Conservation (phyloP, 345 rosid species). For the Kandelia obovata region DNA sequence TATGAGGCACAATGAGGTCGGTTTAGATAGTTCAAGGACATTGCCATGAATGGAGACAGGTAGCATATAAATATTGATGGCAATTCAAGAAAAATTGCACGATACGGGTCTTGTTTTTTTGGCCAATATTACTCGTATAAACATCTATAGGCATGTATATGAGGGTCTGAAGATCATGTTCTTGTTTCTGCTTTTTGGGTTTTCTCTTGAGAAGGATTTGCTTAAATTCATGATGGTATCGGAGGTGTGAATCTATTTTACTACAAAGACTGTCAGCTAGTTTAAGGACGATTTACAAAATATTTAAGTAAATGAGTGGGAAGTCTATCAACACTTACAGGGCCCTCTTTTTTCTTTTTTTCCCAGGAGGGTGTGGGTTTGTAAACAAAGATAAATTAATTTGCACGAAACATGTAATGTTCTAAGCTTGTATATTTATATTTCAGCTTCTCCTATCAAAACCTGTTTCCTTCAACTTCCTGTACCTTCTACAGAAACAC, state of each 20-base stretch:
- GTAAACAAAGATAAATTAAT: too few relatives aligned
- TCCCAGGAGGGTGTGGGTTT: neutral
- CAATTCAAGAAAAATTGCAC: neutral
- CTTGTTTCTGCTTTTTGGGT: neutral
- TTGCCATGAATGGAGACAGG: conserved; percentile 30
- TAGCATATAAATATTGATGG: neutral
- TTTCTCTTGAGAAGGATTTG: neutral
- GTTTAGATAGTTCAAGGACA: conserved; percentile 36
- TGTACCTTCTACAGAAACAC: too few relatives aligned
- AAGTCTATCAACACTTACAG: neutral
- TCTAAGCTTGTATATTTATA: too few relatives aligned
- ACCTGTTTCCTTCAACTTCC: too few relatives aligned
- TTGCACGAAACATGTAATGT: too few relatives aligned
- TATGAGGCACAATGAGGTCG: conserved; percentile 52
- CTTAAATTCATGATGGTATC: neutral
- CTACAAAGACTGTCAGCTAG: neutral
- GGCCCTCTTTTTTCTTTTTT: neutral
- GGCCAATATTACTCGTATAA: neutral
- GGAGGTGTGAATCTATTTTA: neutral
- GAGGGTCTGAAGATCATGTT: neutral
- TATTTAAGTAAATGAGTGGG: neutral
- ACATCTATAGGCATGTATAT: neutral
- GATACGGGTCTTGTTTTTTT: too few relatives aligned
- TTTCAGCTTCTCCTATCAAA: too few relatives aligned
- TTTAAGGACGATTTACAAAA: neutral